Conservation (phyloP, 2,329 filamentous ascomycete species). For the Cercospora sesami region DNA sequence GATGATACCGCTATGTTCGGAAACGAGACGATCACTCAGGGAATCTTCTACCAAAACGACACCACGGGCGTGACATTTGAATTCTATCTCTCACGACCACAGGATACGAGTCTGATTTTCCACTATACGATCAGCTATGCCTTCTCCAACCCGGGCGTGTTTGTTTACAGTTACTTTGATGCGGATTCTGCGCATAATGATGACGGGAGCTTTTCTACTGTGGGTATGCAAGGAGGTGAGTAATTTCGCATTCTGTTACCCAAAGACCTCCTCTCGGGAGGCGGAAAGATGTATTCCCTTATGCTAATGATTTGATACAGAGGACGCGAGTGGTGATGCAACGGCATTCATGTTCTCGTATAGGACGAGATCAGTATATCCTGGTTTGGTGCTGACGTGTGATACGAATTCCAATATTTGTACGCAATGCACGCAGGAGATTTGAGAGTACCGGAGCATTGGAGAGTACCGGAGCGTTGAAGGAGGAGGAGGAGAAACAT, state of each 20-base stretch:
- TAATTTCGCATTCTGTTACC: no score
- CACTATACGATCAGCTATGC: constrained; percentile 39
- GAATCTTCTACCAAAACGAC: constrained; percentile 39
- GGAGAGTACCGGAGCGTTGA: background rate
- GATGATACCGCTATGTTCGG: constrained; percentile 38
- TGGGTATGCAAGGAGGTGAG: constrained; percentile 38
- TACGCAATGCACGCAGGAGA: constrained; percentile 12
- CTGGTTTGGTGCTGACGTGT: constrained; percentile 32
- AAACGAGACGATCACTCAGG: constrained; percentile 25
- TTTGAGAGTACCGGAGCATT: background rate
- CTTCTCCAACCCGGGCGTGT: constrained; percentile 33
- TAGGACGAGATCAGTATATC: constrained; percentile 19
- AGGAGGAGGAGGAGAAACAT: background rate
- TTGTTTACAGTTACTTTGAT: constrained; percentile 35
- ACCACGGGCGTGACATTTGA: constrained; percentile 34
- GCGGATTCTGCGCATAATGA: constrained; percentile 28
- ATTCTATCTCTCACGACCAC: constrained; percentile 33
- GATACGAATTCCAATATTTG: constrained; percentile 28
- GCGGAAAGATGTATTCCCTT: no score
- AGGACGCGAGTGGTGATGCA: constrained; percentile 4
- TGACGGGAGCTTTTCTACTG: constrained; percentile 26
- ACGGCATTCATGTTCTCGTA: constrained; percentile 26
- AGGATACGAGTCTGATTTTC: constrained; percentile 27
- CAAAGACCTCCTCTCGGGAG: no score
- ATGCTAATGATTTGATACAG: background rate